These are phyloP conservation scores for Aspergillus melleus DNA, from an alignment of 2,329 filamentous ascomycete genomes.

Conservation along the genomic window DNA sequence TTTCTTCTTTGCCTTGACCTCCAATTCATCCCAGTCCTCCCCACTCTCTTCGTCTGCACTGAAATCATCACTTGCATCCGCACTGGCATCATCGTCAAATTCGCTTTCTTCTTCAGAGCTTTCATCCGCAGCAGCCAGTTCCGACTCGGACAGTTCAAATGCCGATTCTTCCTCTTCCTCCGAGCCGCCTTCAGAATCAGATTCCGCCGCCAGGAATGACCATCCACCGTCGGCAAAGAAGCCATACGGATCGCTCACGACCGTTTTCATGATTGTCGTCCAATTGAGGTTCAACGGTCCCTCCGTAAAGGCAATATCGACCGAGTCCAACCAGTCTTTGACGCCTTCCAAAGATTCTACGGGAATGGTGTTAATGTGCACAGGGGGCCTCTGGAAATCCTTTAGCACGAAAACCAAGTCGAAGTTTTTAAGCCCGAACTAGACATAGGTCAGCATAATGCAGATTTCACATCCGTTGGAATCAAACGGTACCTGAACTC, in stretches of 20 bases:
- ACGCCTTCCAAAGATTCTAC: slow-evolving; percentile 92
- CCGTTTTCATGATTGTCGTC: slow-evolving; percentile 99
- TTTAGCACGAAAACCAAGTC: slow-evolving; percentile 98
- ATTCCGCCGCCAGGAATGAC: slow-evolving; percentile 86
- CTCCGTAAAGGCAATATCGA: slow-evolving; percentile 91
- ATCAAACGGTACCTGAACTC: slow-evolving; percentile 63
- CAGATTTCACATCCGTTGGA: neutral
- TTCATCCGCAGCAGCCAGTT: slow-evolving; percentile 71
- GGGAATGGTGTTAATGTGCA: slow-evolving; percentile 97
- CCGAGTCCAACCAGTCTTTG: slow-evolving; percentile 95
- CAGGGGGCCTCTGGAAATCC: slow-evolving; percentile 85
- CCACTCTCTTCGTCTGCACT: slow-evolving; percentile 68
- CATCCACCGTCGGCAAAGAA: slow-evolving; percentile 97
- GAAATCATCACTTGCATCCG: slow-evolving; percentile 67
- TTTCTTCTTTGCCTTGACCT: slow-evolving; percentile 75
- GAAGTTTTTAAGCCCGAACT: slow-evolving; percentile 98
- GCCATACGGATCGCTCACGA: slow-evolving; percentile 86
- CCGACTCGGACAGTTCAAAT: slow-evolving; percentile 86
- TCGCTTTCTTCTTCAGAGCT: slow-evolving; percentile 87
- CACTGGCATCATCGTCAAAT: slow-evolving; percentile 87
- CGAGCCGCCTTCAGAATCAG: slow-evolving; percentile 75
- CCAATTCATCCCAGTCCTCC: slow-evolving; percentile 92
- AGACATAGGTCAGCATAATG: slow-evolving; percentile 31
- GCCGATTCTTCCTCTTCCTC: slow-evolving; percentile 85
- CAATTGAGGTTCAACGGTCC: slow-evolving; percentile 97